Base-by-base conservation (phyloP, 2,329 filamentous ascomycete species). In the Sporothrix inflata region DNA sequence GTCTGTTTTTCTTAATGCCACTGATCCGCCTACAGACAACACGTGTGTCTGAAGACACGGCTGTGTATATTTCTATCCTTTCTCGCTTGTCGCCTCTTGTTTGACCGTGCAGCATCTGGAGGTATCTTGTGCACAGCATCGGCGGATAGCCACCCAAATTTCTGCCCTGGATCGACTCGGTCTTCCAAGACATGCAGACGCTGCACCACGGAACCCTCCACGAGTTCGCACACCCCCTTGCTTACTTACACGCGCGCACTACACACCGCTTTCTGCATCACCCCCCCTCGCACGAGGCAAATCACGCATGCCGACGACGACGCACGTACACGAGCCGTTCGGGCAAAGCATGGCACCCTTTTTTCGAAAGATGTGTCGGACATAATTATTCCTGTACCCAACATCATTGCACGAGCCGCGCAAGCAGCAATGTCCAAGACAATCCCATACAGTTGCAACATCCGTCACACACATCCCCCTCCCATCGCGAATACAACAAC, bases 1-100 rank as follows among this genome's bases (percentile, higher is more conserved):
- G 65, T 21, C 65, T 69, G 55, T 65, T 72, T 55, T 63, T 67
- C 47, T 71, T 27, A 1, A 67, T 34, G 21, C n/a, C 34, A 27
- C 30, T 19, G 30, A 19, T 19, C 6, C 27, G 21, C 49, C 21
- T 24, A 24, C 9, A n/a, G 30, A 47, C 19, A 47, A 16, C 42
- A 16, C 42, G 14, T 16, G 42, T 45, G 42, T 45, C 42, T 45
- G 16, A 19, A n/a, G 45, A 19, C 19, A 49, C 57, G 19, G 38
- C n/a, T 63, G 57, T 24, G 57, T 8, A 30, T n/a, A 4, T 42
- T 24, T 24, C 11, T 30, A 16, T 30, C 24, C 5, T 30, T 9
- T 21, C 4, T 19, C 51, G 9, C 12, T 24, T 19, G 34, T 63
- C 38, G n/a, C 34, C 34, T 42, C 38, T 19, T 19, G 30, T 45